Evolutionary conservation across 345 rosid species (phyloP), one percentile per base, ranked within the genome.

Genomic region (Eucalyptus regnans): DNA sequence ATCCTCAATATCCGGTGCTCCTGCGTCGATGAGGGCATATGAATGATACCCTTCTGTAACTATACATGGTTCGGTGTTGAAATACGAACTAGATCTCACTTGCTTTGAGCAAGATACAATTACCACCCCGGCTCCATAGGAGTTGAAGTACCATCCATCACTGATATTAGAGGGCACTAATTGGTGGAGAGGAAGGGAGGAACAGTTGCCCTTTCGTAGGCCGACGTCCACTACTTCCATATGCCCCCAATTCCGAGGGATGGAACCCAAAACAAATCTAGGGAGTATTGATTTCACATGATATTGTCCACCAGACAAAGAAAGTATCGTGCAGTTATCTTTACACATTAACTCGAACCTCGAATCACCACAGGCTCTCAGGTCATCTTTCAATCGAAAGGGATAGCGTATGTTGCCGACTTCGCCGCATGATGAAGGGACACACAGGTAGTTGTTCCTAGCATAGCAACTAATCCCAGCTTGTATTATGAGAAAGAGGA

Each of bases 1-100:
- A n/a, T n/a, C 16, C 37, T n/a, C 41, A 4, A 64, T n/a, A 2
- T 7, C 1, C 2, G 37, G n/a, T 14, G 4, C 3, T 3, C 0
- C 1, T 15, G 37, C 17, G 3, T 6, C 0, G 10, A 64, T n/a
- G 41, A 64, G 2, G 3, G 76, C 76, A 2, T n/a, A 64, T 64
- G 76, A 64, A 64, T n/a, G 9, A 64, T 14, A n/a, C 76, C 76
- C 76, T 9, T 64, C 31, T 15, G 4, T n/a, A n/a, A 16, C 1
- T 2, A 64, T 15, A 64, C 76, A 64, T 23, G 68, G 68, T 62
- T 62, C 68, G 68, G 68, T 62, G 33, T 0, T 29, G 33, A 62
- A 12, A 62, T 62, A 62, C 1, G 4, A 12, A 7, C 2, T 17
- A 62, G 68, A 62, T 62, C 68, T 62, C 68, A 29, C 68, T 29